Base-by-base conservation (phyloP, 192 early-diverging fungal species). In the Podila epigama region DNA sequence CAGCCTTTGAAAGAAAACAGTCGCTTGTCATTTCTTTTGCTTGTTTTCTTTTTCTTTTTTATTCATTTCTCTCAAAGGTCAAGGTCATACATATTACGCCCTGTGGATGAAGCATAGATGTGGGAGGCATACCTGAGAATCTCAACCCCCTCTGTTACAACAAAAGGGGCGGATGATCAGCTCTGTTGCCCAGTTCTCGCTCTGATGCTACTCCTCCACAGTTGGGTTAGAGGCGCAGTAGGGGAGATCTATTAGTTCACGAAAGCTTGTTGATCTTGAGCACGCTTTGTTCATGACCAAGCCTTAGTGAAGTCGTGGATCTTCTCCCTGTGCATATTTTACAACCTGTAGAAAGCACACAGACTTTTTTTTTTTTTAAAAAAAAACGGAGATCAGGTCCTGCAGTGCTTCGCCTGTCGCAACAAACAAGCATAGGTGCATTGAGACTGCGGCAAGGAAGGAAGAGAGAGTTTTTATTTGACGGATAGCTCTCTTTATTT, bases 351-450 rank as follows among this genome's bases (percentile, higher is more conserved):
- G n/a, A 48, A 1, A 48, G n/a, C 0, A 20, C 44, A 22, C 44
- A n/a, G 2, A 22, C 44, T 48, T 48, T 44, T 44, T 42, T 42
- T 20, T 18, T 48, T 22, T 48, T 8, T 22, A 18, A 18, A 48
- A 48, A 15, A 48, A 48, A 48, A 48, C n/a, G 44, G 44, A 48
- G 44, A 48, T 48, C 44, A 20, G 44, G n/a, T n/a, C n/a, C n/a
- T n/a, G n/a, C n/a, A n/a, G n/a, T n/a, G n/a, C n/a, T n/a, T n/a
- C n/a, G n/a, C n/a, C n/a, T n/a, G n/a, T n/a, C n/a, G n/a, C n/a
- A n/a, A n/a, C n/a, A n/a, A n/a, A n/a, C n/a, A n/a, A n/a, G n/a
- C n/a, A n/a, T n/a, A n/a, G n/a, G n/a, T n/a, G n/a, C n/a, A n/a
- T n/a, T n/a, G n/a, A n/a, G n/a, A n/a, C n/a, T n/a, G n/a, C n/a